Conservation (phyloP, 495 filamentous ascomycete genomes). For the Hypoxylon lenormandii region DNA sequence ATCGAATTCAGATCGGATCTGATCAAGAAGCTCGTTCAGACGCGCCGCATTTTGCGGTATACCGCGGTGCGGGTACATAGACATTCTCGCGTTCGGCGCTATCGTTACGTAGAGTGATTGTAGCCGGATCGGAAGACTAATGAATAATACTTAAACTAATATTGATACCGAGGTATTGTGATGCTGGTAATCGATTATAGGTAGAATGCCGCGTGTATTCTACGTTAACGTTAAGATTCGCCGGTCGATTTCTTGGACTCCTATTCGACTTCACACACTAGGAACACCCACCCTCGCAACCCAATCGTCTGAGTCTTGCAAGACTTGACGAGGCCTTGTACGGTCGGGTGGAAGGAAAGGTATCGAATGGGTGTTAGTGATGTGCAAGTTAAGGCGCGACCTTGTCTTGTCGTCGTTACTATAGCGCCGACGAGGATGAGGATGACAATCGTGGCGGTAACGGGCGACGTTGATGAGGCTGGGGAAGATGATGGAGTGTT, state of each 20-base stretch:
- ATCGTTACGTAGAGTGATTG: constrained; percentile 17
- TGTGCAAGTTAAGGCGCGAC: constrained; percentile 14
- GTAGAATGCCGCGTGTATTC: constrained; percentile 11
- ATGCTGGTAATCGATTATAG: background rate
- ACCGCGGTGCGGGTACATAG: constrained; percentile 93
- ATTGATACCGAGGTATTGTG: constrained; percentile 9
- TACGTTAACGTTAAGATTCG: constrained; percentile 3
- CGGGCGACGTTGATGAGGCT: constrained; percentile 29
- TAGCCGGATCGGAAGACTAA: constrained; percentile 1
- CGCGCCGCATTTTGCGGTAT: constrained; percentile 74
- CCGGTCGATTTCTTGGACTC: constrained; percentile 5
- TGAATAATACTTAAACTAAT: background rate
- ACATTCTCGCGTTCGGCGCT: constrained; percentile 58
- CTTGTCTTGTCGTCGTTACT: constrained; percentile 11
- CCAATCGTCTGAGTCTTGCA: constrained; percentile 38
- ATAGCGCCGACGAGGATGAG: constrained; percentile 2
- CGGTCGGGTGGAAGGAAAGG: constrained; percentile 27
- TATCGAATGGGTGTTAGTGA: background rate
- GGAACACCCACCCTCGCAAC: constrained; percentile 32
- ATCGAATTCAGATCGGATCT: constrained; percentile 91
- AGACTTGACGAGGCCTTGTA: constrained; percentile 37
- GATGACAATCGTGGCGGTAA: constrained; percentile 4
- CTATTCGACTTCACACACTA: constrained; percentile 19
- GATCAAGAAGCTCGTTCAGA: constrained; percentile 88
- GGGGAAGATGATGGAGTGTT: constrained; percentile 5